Percentiles rank a stretch among this genome's conserved stretches.
Conservation (phyloP, 2,329 filamentous ascomycete genomes). For the Aspergillus sp. region DNA sequence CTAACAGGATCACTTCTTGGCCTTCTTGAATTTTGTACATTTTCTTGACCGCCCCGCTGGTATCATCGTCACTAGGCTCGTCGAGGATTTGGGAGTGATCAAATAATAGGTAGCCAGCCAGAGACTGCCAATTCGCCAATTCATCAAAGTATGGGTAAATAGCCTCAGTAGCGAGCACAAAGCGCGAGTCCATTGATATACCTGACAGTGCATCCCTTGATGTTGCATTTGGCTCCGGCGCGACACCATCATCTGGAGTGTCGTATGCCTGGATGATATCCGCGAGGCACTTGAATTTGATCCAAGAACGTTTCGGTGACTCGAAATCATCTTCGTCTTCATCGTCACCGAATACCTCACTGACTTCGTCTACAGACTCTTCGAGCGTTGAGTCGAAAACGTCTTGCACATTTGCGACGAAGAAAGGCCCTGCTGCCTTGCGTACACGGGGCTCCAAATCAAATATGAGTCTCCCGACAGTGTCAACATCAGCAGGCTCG, state of each 20-base stretch:
- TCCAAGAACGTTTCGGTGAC: conserved; percentile 77
- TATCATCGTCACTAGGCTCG: conserved; percentile 54
- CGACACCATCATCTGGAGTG: conserved; percentile 51
- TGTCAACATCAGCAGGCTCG: conserved; percentile 87
- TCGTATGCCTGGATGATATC: conserved; percentile 84
- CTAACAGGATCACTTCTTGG: conserved; percentile 82
- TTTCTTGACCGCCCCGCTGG: conserved; percentile 65
- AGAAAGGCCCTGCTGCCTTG: conserved; percentile 87
- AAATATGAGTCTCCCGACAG: conserved; percentile 82
- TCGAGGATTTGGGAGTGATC: conserved; percentile 73
- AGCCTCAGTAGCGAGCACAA: conserved; percentile 80
- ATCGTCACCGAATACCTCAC: conserved; percentile 72
- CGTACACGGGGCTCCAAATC: conserved; percentile 82
- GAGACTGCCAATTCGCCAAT: conserved; percentile 79
- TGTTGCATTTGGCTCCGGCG: conserved; percentile 23
- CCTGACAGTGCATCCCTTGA: conserved; percentile 53
- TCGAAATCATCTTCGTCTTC: conserved; percentile 70
- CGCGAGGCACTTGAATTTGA: conserved; percentile 86
- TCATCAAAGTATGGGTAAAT: conserved; percentile 80
- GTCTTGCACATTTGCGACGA: conserved; percentile 82
- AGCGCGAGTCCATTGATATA: conserved; percentile 71
- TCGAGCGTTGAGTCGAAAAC: conserved; percentile 77
- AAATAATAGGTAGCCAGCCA: conserved; percentile 87
- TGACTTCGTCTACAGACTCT: conserved; percentile 76
- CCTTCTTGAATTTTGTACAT: conserved; percentile 70